Percentiles rank a stretch among this genome's conserved stretches.
Evolutionary conservation across 371 early-diverging fungal species (phyloP).

Genomic region (Mucor circinelloides): DNA sequence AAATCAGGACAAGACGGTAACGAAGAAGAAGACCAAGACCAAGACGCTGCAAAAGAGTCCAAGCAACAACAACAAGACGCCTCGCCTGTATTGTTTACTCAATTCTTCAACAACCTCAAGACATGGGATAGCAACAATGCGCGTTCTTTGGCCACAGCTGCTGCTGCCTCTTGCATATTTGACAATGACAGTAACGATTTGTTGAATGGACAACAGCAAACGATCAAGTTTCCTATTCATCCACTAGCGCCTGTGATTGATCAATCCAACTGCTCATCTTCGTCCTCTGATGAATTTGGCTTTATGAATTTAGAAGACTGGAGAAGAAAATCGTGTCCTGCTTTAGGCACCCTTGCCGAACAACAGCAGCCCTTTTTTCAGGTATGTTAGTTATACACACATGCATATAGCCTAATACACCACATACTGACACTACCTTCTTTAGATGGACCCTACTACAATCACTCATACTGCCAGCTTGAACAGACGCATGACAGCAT

Average conservation of each 20-base stretch:
- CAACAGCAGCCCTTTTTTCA: not conserved
- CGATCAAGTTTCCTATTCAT: conserved; percentile 18
- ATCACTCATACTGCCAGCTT: not conserved
- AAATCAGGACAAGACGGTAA: conserved; percentile 13
- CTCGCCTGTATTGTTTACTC: conserved; percentile 13
- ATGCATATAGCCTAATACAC: not conserved
- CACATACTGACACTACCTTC: not conserved
- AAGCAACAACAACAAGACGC: conserved; percentile 1
- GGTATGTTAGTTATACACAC: not conserved
- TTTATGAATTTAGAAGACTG: conserved; percentile 18
- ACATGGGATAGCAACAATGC: conserved; percentile 16
- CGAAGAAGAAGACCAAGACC: conserved; percentile 6
- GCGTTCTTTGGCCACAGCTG: conserved; percentile 13
- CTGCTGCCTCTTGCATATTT: conserved; percentile 25
- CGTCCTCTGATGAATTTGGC: not conserved
- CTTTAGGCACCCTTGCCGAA: conserved; percentile 3
- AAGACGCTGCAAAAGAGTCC: not conserved
- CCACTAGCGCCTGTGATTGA: conserved; percentile 26
- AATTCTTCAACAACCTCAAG: conserved; percentile 25
- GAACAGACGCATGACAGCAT: conserved; percentile 20
- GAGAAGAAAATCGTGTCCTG: conserved; percentile 31
- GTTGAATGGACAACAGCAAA: conserved; percentile 2
- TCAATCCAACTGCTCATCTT: not conserved
- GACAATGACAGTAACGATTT: not conserved
- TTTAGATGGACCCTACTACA: not conserved